Base-by-base conservation (phyloP, 352 stramenopile species). In the Poterioochromonas sp. region DNA sequence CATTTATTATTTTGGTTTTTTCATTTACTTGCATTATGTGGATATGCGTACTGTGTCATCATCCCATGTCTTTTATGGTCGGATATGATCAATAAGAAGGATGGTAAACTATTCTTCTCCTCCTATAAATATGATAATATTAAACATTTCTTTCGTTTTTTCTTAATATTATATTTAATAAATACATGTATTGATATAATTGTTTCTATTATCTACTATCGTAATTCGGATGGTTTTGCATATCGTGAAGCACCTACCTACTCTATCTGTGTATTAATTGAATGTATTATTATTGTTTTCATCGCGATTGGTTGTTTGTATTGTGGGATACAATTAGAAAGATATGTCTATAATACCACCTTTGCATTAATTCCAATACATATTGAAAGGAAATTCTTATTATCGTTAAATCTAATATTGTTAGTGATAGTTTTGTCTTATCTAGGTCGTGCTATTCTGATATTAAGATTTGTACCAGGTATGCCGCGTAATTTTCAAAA, bases 1-100 rank as follows among this genome's bases (percentile, higher is more conserved):
- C 26, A 68, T 68, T 5, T 26, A 8, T 32, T 68, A 8, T 68
- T 15, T 34, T 68, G 58, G 58, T 35, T 15, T 68, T 40, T 68
- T 20, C 58, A 68, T 40, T 34, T 68, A 35, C 26, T 32, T 8
- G 15, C 58, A 26, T 32, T 68, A 40, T 35, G 15, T 8, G 58
- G 58, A 5, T 68, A 68, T 40, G 11, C 58, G 15, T 68, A 37
- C 29, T 39, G 26, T 32, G 34, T 68, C 15, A 37, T 15, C 15
- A 68, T 68, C 34, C 58, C 58, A 40, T 35, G 15, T 35, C 15
- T 68, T 11, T 20, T 68, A 26, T 68, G 58, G 58, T 68, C 58
- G 29, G 58, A 68, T 40, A 68, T 68, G 15, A 68, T 68, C 15
- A 68, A 68, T 40, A 37, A 37, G 58, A 35, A 68, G 15, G 29